A percentile compares a stretch with the other conserved stretches of the same genome.
These are phyloP conservation scores for Blastomyces emzantsi DNA, from an alignment of 2,329 filamentous ascomycete species.

Conservation along the genomic window DNA sequence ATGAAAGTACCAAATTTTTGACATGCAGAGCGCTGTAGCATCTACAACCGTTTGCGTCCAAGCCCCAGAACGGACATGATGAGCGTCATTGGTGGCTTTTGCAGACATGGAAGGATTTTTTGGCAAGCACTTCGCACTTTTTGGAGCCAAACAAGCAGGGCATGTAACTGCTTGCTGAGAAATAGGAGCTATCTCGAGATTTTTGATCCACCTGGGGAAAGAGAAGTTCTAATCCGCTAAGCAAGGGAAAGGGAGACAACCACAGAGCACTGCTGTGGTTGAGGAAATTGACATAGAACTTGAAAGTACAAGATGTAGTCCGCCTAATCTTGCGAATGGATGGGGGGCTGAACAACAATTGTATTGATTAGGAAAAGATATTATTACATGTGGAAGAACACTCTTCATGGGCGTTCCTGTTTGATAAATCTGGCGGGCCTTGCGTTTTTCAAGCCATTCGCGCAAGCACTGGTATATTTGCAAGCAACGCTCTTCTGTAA, in stretches of 20 bases:
- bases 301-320: neutral
- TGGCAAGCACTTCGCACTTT: neutral
- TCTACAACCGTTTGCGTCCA: neutral
- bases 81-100: neutral
- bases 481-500: neutral
- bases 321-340: neutral
- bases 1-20: neutral
- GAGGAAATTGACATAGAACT: neutral
- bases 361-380: neutral
- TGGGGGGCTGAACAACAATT: neutral
- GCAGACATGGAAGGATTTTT: neutral
- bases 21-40: neutral
- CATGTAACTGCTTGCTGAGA: neutral
- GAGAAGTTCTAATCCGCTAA: neutral
- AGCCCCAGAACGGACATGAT: neutral
- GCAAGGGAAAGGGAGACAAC: neutral
- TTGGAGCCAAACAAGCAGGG: neutral
- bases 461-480: neutral
- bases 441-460: constrained; percentile 1
- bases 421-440: neutral
- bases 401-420: neutral
- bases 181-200: neutral
- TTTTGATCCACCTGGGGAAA: neutral
- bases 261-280: neutral
- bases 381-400: neutral